A percentile compares a stretch with the other conserved stretches of the same genome.
phyloP scores from a whole-genome alignment of 345 rosid genomes.

The Bruguiera sexangula region DNA sequence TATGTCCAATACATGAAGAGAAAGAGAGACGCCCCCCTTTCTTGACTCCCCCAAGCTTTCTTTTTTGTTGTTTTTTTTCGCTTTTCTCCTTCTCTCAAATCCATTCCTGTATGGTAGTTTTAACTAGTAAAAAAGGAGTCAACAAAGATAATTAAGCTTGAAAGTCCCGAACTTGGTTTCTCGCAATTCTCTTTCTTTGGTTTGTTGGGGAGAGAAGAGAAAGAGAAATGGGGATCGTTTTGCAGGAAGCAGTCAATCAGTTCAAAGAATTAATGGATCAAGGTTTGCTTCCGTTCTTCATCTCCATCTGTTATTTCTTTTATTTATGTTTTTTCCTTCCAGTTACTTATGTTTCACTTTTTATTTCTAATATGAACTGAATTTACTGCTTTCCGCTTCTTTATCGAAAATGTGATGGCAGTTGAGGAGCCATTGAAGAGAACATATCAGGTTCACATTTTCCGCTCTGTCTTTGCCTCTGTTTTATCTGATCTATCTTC shows the following conservation, averaged over 20 bases:
- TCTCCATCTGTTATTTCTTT: not conserved
- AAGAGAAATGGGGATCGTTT: conserved; percentile 38
- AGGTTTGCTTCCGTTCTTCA: conserved; percentile 22
- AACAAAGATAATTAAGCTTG: conserved; percentile 6
- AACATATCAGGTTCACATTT: conserved; percentile 52
- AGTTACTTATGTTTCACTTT: not conserved
- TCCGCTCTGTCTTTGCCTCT: not conserved
- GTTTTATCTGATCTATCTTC: conserved; percentile 18
- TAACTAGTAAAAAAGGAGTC: not conserved
- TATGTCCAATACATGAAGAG: not conserved
- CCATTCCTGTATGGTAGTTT: not conserved
- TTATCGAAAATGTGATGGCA: conserved; percentile 27
- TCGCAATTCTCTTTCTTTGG: conserved; percentile 7
- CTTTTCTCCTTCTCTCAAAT: not conserved
- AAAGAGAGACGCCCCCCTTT: conserved; percentile 20
- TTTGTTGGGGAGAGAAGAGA: not conserved
- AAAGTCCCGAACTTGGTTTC: not conserved
- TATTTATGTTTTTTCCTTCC: not conserved
- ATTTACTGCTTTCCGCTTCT: not conserved
- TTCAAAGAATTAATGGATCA: conserved; percentile 49
- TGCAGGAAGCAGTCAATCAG: conserved; percentile 51
- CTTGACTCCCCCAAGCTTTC: conserved; percentile 7
- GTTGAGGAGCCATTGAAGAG: conserved; percentile 58
- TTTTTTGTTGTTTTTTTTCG: not conserved
- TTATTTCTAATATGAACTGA: not conserved